A percentile compares a stretch with the other conserved stretches of the same genome.
These are phyloP conservation scores for Metschnikowia lochheadii DNA, from an alignment of 805 yeast species.

Conservation along the genomic window DNA sequence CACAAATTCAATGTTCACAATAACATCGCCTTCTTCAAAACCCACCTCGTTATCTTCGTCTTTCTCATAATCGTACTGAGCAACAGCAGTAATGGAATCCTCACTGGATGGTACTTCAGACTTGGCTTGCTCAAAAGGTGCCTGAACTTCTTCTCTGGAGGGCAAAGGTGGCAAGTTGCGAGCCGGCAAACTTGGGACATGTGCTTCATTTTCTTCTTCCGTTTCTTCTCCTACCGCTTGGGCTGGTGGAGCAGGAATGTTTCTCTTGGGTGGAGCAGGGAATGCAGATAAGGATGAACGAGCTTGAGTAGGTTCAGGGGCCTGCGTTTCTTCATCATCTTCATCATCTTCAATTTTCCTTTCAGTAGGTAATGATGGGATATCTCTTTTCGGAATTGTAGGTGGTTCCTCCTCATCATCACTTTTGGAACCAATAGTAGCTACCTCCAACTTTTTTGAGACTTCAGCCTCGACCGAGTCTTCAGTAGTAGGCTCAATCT, in stretches of 20 bases:
- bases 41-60: conserved; percentile 75
- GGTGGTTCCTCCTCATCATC: conserved; percentile 8
- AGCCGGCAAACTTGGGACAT: conserved; percentile 15
- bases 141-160: conserved; percentile 3
- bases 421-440: conserved; percentile 4
- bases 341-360: conserved; percentile 11
- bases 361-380: not conserved
- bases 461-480: conserved; percentile 12
- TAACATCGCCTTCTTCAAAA: conserved; percentile 61
- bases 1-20: conserved; percentile 61
- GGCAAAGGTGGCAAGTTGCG: conserved; percentile 18
- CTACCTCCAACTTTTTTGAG: not conserved
- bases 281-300: conserved; percentile 5
- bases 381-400: not conserved
- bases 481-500: conserved; percentile 32
- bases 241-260: conserved; percentile 19
- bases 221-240: conserved; percentile 9
- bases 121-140: not conserved
- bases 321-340: conserved; percentile 13
- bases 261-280: conserved; percentile 19
- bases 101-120: conserved; percentile 5
- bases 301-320: not conserved
- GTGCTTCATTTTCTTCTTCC: conserved; percentile 1
- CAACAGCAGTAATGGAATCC: conserved; percentile 52
- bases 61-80: conserved; percentile 73